Evolutionary conservation across 2,329 filamentous ascomycete genomes (phyloP), one percentile per base, ranked within the genome.

Genomic region (Fusarium tanahbumbuense): DNA sequence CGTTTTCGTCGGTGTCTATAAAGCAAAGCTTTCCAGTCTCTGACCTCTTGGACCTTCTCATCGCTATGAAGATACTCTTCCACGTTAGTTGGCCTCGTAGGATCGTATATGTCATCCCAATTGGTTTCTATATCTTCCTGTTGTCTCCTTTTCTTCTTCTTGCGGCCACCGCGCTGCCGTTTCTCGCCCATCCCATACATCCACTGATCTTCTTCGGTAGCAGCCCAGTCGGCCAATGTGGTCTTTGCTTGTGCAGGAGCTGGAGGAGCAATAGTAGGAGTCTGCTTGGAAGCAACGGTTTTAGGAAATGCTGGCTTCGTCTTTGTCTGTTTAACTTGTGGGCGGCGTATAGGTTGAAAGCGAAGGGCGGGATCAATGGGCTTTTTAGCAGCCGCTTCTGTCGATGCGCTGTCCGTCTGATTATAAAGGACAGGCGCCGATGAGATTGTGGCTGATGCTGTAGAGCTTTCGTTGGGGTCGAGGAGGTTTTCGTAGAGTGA

Each of bases 71-170:
- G 87, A 77, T 96, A 98, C 76, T 95, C 92, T 58, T 94, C 92
- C 52, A 95, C 92, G 71, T 90, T 94, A 42, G 93, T 97, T 11
- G 94, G 94, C 41, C 92, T 84, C 13, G 91, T 85, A 1, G 93
- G 93, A 75, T 97, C 94, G 78, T 97, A 98, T 25, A 96, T 88
- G 77, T 97, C 93, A 78, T 97, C 92, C 94, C 94, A 98, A 76
- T 97, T 91, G n/a, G 87, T 89, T 77, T 89, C 86, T 54, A 86
- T 81, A 30, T 86, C 64, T 15, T 79, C 48, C 84, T 83, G 45
- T 8, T 88, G 83, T 69, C 87, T 85, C 64, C 89, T 86, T 74
- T 88, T 91, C 84, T 92, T 92, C 80, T 92, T 91, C 80, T 92
- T 93, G 64, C 93, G 89, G 44, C 93, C 92, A 59, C 93, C 93